Evolutionary conservation across 169 alveolate species (phyloP), one percentile per base, ranked within the genome.

Genomic region (Plasmodium yoelii): DNA sequence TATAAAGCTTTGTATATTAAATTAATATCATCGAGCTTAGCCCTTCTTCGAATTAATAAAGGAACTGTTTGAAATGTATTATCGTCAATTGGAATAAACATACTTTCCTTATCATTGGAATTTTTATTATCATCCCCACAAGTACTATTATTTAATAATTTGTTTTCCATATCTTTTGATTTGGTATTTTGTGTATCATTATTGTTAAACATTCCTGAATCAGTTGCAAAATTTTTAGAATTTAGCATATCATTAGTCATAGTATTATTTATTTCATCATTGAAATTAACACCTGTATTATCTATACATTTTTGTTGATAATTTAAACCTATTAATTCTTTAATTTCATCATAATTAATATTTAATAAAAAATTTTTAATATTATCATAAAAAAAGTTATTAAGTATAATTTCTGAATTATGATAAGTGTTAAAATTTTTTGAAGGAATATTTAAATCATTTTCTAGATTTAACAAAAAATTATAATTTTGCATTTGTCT

Each of bases 1-100:
- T 88, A 92, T 28, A 93, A 72, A 39, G 80, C 56, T 47, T 60
- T 70, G 44, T 87, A 92, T 28, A 93, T 87, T 61, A 89, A 72
- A 55, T 93, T 93, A 28, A 93, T 65, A 64, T 93, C 95, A 44
- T 91, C 94, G 59, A 93, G 46, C 57, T 90, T 93, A 18, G 95
- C 96, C 19, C 96, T 26, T 71, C 96, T 63, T 65, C 93, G 87
- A 44, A 92, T 93, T 47, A 93, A 68, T 8, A 77, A 44, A n/a
- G 96, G 96, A 18, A 93, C 92, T 3, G 88, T 28, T 53, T 91
- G 95, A 75, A 91, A 93, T 59, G 93, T 91, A 4, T 26, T 65
- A 51, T 93, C 90, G 57, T 92, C 87, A 53, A 93, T 70, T 87
- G 90, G 82, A 24, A 9, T 13, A 67, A 82, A 82, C 42, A 44